Percentiles rank a stretch among this genome's conserved stretches.
Evolutionary conservation across 495 filamentous ascomycete genomes (phyloP).

Genomic region (Trichodelitschia bisporula): DNA sequence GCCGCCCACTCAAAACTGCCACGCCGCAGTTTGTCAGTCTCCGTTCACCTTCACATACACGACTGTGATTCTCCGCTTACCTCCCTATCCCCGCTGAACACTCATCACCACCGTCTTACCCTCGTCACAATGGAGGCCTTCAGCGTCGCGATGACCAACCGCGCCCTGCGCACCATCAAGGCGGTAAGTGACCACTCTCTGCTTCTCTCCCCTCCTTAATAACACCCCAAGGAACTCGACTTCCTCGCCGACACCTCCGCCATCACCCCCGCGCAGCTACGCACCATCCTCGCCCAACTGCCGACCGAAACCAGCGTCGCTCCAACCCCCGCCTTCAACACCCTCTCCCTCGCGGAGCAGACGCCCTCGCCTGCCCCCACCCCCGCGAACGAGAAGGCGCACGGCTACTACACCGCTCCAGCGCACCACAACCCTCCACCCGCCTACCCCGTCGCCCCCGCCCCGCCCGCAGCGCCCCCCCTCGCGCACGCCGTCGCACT

Average conservation of each 20-base stretch:
- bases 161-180: conserved; percentile 67
- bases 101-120: no score
- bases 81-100: no score
- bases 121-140: no score
- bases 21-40: no score
- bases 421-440: conserved; percentile 26
- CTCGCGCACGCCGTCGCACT: conserved; percentile 54
- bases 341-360: conserved; percentile 8
- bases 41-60: no score
- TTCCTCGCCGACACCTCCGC: conserved; percentile 56
- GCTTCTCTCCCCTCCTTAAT: conserved; percentile 1
- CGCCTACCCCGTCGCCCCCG: conserved; percentile 20
- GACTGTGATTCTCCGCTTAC: no score
- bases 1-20: no score
- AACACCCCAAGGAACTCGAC: conserved; percentile 53
- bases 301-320: conserved; percentile 24
- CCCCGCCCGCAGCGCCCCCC: conserved; percentile 21
- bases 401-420: conserved; percentile 19
- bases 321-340: conserved; percentile 26
- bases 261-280: conserved; percentile 44
- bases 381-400: conserved; percentile 29
- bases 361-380: no score
- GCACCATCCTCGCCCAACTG: conserved; percentile 45
- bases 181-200: conserved; percentile 29
- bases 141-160: conserved; percentile 31